Percentiles rank a stretch among this genome's conserved stretches.
phyloP scores from a whole-genome alignment of 106 monocot genomes.

The Platanthera guangdongensis region DNA sequence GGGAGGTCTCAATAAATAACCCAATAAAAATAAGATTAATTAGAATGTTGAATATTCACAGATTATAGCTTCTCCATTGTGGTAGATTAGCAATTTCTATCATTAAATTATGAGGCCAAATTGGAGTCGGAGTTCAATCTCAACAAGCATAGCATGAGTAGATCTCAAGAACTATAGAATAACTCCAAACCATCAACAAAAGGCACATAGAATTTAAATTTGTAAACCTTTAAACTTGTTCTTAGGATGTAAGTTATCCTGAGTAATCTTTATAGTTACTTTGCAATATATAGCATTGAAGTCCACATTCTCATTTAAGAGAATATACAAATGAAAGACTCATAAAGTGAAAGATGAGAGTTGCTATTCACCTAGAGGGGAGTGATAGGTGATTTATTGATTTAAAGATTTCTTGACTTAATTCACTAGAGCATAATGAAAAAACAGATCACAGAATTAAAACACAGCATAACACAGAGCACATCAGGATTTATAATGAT shows the following conservation, averaged over 20 bases:
- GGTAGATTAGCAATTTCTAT: background rate
- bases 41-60: background rate
- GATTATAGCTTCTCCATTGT: background rate
- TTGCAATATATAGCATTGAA: background rate
- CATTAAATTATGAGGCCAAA: background rate
- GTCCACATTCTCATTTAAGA: background rate
- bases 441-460: too few species aligned
- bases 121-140: background rate
- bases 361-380: too few species aligned
- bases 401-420: too few species aligned
- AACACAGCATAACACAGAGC: too few species aligned
- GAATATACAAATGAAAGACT: background rate
- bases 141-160: background rate
- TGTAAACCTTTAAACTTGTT: background rate
- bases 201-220: background rate
- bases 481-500: too few species aligned
- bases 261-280: background rate
- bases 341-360: too few species aligned
- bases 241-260: background rate
- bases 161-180: background rate
- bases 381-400: too few species aligned
- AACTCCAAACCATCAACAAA: background rate
- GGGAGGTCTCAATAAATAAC: too few species aligned
- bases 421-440: too few species aligned
- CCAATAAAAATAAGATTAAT: background rate